phyloP scores from a whole-genome alignment of 2,329 filamentous ascomycete species.

The Fusarium sp. region DNA sequence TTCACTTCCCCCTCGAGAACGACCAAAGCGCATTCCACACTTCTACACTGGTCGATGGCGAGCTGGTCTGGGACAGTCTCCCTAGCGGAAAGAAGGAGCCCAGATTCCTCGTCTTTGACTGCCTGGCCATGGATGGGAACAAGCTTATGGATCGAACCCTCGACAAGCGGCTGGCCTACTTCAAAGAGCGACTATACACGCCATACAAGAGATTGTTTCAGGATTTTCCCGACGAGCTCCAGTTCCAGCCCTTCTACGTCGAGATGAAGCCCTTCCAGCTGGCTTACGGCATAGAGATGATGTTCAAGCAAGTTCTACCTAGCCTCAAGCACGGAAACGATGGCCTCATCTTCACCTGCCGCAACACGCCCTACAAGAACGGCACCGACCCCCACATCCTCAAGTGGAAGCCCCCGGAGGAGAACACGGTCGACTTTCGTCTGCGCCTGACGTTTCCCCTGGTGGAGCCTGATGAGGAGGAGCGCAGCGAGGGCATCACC shows the following conservation, averaged over 20 bases:
- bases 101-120: slow-evolving; percentile 94
- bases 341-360: slow-evolving; percentile 97
- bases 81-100: slow-evolving; percentile 75
- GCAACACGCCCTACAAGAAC: slow-evolving; percentile 84
- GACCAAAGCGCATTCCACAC: slow-evolving; percentile 77
- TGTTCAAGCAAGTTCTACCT: slow-evolving; percentile 90
- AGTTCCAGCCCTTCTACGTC: slow-evolving; percentile 81
- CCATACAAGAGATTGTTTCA: slow-evolving; percentile 74
- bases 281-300: slow-evolving; percentile 88
- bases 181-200: slow-evolving; percentile 80
- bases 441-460: slow-evolving; percentile 81
- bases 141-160: slow-evolving; percentile 82
- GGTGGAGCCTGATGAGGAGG: slow-evolving; percentile 74
- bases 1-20: slow-evolving; percentile 83
- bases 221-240: slow-evolving; percentile 75
- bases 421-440: slow-evolving; percentile 95
- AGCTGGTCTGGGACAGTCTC: slow-evolving; percentile 88
- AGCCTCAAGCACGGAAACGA: slow-evolving; percentile 92
- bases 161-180: slow-evolving; percentile 90
- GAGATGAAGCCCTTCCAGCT: slow-evolving; percentile 92
- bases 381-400: slow-evolving; percentile 94
- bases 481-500: slow-evolving; percentile 73
- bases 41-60: slow-evolving; percentile 89
- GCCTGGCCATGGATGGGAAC: slow-evolving; percentile 82
- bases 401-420: slow-evolving; percentile 96